Conservation (phyloP, 306 rosid genomes). For the Styphnolobium japonicum region DNA sequence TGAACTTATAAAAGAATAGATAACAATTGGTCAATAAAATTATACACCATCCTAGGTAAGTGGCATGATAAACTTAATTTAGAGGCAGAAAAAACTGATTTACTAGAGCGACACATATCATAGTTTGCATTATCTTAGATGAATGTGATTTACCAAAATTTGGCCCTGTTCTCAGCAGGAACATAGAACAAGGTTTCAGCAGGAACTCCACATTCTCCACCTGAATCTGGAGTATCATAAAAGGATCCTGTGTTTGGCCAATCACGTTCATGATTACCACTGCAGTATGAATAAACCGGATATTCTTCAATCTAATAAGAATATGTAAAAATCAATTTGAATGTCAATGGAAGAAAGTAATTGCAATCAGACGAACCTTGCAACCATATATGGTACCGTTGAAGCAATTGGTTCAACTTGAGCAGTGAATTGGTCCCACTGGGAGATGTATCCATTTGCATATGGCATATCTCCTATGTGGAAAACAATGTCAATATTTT, state of each 20-base stretch:
- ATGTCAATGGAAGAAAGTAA: not conserved
- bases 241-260: slow-evolving; percentile 81
- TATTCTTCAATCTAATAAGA: not conserved
- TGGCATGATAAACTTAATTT: not conserved
- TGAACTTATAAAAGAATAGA: too few species aligned
- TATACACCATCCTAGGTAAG: not conserved
- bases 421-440: slow-evolving; percentile 93
- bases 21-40: not conserved
- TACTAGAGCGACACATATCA: too few species aligned
- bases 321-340: not conserved
- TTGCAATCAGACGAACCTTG: slow-evolving; percentile 53
- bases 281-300: slow-evolving; percentile 19
- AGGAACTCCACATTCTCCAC: slow-evolving; percentile 91
- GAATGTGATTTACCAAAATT: slow-evolving; percentile 60
- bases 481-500: slow-evolving; percentile 64
- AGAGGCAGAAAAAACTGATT: too few species aligned
- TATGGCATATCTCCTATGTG: slow-evolving; percentile 87
- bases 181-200: slow-evolving; percentile 77
- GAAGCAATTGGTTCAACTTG: slow-evolving; percentile 88
- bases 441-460: slow-evolving; percentile 85
- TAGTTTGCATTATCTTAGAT: not conserved
- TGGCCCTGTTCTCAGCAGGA: slow-evolving; percentile 89
- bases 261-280: slow-evolving; percentile 91
- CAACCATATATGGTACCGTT: slow-evolving; percentile 74
- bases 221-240: slow-evolving; percentile 66